Evolutionary conservation across 768 basidiomycete species (phyloP).

Genomic region (Mycena albidolilacea): DNA sequence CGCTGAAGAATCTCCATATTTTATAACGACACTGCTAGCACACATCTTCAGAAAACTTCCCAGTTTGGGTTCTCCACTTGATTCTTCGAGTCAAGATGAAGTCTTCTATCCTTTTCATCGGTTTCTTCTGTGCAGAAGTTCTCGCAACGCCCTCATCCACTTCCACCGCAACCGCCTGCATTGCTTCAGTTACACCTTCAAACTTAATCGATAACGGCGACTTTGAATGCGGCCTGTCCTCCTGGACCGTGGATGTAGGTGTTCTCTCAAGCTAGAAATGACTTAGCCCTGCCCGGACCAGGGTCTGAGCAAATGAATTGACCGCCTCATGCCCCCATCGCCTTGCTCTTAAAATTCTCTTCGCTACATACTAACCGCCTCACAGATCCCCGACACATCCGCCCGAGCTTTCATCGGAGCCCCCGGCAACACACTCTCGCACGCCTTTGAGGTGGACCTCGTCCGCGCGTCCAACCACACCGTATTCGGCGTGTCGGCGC

Average conservation of each 20-base stretch:
- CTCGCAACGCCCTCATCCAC: constrained; percentile 17
- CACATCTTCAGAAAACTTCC: constrained; percentile 17
- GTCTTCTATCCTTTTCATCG: constrained; percentile 13
- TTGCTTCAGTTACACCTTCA: constrained; percentile 17
- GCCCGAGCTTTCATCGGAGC: constrained; percentile 15
- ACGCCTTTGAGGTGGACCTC: constrained; percentile 20
- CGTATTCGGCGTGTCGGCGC: constrained; percentile 13
- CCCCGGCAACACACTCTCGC: constrained; percentile 17
- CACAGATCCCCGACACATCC: constrained; percentile 17
- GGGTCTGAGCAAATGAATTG: constrained; percentile 10
- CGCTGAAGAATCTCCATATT: constrained; percentile 12
- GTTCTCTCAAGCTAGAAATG: constrained; percentile 16
- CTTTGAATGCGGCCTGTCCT: constrained; percentile 20
- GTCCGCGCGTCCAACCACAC: constrained; percentile 8
- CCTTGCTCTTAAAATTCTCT: constrained; percentile 18
- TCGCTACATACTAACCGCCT: constrained; percentile 17
- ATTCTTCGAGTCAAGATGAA: constrained; percentile 18
- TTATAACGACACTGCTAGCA: constrained; percentile 13
- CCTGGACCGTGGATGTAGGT: constrained; percentile 18
- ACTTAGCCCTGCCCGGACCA: constrained; percentile 11
- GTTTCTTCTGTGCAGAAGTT: constrained; percentile 16
- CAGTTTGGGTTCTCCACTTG: constrained; percentile 15
- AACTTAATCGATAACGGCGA: constrained; percentile 20
- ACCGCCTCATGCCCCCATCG: constrained; percentile 13
- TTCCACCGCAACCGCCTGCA: constrained; percentile 17